A percentile compares a stretch with the other conserved stretches of the same genome.
Conservation (phyloP, 148 eudicot species). For the Linanthus parryae region DNA sequence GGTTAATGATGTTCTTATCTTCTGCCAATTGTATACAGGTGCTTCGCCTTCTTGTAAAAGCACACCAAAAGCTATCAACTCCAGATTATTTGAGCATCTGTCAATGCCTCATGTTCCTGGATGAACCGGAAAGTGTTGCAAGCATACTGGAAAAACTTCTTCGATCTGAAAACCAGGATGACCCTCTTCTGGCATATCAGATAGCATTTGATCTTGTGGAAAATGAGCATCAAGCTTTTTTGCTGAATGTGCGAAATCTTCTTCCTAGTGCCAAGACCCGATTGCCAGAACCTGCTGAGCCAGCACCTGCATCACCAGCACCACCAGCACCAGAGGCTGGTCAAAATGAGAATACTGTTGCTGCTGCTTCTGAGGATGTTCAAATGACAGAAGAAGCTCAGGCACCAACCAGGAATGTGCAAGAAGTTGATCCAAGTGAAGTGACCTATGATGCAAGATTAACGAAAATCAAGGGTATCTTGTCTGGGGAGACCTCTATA, state of each 20-base stretch:
- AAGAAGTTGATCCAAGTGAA: slow-evolving; percentile 60
- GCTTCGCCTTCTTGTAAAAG: slow-evolving; percentile 76
- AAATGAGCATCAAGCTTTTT: slow-evolving; percentile 96
- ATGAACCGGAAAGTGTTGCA: slow-evolving; percentile 70
- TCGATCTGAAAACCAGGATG: slow-evolving; percentile 63
- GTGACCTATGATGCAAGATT: slow-evolving; percentile 63
- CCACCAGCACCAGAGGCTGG: slow-evolving; percentile 43
- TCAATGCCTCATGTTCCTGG: slow-evolving; percentile 93
- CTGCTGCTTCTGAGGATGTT: slow-evolving; percentile 54
- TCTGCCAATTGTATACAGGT: slow-evolving; percentile 36
- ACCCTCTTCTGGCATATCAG: slow-evolving; percentile 84
- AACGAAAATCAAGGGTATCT: slow-evolving; percentile 66
- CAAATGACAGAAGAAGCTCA: slow-evolving; percentile 64
- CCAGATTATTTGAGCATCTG: slow-evolving; percentile 92
- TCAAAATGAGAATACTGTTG: slow-evolving; percentile 36
- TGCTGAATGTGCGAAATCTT: slow-evolving; percentile 66
- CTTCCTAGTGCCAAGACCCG: slow-evolving; percentile 47
- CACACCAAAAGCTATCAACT: slow-evolving; percentile 70
- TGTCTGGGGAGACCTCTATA: slow-evolving; percentile 96
- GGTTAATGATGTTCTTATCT: background rate
- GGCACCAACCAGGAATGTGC: slow-evolving; percentile 19
- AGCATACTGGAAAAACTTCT: slow-evolving; percentile 77
- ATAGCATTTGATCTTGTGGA: slow-evolving; percentile 96
- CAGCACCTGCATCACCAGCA: slow-evolving; percentile 21
- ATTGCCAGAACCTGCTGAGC: slow-evolving; percentile 32